phyloP scores from a whole-genome alignment of 345 rosid genomes.

The Carallia pectinifolia region DNA sequence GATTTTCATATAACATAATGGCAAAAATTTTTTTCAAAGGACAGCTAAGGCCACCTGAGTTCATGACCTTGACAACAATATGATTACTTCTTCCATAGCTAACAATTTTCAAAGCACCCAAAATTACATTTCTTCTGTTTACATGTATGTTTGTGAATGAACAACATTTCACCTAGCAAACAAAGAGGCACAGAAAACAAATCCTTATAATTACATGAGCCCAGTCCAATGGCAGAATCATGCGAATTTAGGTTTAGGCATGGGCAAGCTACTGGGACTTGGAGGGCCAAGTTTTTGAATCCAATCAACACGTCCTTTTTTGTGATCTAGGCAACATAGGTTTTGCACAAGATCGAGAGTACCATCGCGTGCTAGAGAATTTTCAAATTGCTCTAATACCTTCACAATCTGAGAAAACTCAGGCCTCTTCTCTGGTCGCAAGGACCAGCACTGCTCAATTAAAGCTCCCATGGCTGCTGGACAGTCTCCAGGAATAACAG shows the following conservation, averaged over 20 bases:
- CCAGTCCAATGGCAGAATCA: constrained; percentile 36
- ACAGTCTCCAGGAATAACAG: constrained; percentile 65
- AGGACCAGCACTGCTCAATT: constrained; percentile 92
- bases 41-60: background rate
- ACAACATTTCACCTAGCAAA: constrained; percentile 19
- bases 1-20: background rate
- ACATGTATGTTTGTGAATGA: constrained; percentile 8
- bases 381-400: constrained; percentile 73
- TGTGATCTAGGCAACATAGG: constrained; percentile 61
- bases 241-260: constrained; percentile 65
- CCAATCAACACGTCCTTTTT: constrained; percentile 77
- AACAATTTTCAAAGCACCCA: constrained; percentile 11
- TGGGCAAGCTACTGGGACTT: constrained; percentile 34
- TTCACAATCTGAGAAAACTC: constrained; percentile 94
- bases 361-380: constrained; percentile 67
- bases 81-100: constrained; percentile 1
- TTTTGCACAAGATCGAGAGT: constrained; percentile 48
- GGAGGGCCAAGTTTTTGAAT: constrained; percentile 81
- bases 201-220: constrained; percentile 47
- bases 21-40: background rate
- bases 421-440: constrained; percentile 84
- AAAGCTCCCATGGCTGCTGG: constrained; percentile 76
- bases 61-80: background rate
- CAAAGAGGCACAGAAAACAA: constrained; percentile 23
- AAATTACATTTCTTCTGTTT: constrained; percentile 6